Evolutionary conservation across 805 yeast genomes (phyloP), one percentile per base, ranked within the genome.

Genomic region (Zygosaccharomyces rouxii): DNA sequence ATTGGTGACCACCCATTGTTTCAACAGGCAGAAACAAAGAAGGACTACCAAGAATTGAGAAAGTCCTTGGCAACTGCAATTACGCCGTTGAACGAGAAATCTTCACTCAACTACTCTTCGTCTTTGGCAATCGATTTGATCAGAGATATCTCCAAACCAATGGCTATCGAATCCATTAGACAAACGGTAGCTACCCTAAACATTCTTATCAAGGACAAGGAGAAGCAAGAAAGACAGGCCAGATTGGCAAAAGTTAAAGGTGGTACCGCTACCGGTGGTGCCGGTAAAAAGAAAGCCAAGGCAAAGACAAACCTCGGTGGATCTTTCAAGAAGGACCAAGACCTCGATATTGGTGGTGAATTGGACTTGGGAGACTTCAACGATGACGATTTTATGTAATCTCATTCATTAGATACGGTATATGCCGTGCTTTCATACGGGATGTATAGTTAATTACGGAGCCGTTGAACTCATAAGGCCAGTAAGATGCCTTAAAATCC

Each of bases 221-320:
- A 84, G 68, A 84, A 83, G 65, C 85, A 84, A 47, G 98, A 92
- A 72, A 87, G 97, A 75, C 86, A 80, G 61, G 89, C 86, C 22
- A 82, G 97, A 68, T 72, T 86, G 60, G 79, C 85, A 58, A 84
- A 83, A 66, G 71, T 67, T 39, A 76, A 87, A 47, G 92, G 94
- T 53, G 94, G 92, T 55, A 86, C 95, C 23, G 80, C 92, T 35
- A 79, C 88, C 21, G 95, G 95, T 60, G 97, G 97, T 66, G 94
- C 95, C 33, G 95, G 96, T 70, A 89, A 90, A 79, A 85, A 86
- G 80, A 92, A 90, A 80, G 96, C 89, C 50, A 85, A 86, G 70
- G 77, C 81, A 48, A 79, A 76, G 56, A 84, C 88, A 39, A 84
- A 83, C 66, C 74, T 86, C 45, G 78, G 78, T 48, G 78, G 78